Evolutionary conservation across 1,139 yeast species (phyloP), one percentile per base, ranked within the genome.

Genomic region (Candida gigantensis): DNA sequence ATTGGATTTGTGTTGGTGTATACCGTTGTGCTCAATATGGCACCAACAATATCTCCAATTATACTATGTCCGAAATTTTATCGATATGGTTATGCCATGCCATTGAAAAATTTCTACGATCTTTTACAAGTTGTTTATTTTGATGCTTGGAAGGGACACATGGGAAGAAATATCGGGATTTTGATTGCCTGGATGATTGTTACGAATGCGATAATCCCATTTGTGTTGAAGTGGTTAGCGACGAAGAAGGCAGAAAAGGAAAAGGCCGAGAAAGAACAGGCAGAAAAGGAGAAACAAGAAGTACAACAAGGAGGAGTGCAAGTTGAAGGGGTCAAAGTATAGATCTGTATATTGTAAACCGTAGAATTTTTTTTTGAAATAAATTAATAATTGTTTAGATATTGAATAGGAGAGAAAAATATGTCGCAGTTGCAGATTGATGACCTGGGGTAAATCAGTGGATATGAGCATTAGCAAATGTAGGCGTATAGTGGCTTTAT

Each of bases 31-130:
- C 30, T 55, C 14, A 77, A 76, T 49, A 60, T 76, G 26, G 57
- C 77, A 3, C 79, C 80, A 0, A 65, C 75, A 1, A 63, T 75
- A 34, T 55, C 74, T 1, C 76, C 80, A 0, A 60, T 74, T 30
- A 68, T 60, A 2, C 47, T 75, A 18, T 69, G 75, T 49, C 76
- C 77, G 2, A 39, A 37, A 1, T 63, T 77, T 47, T 77, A 60
- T 52, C 52, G 74, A 24, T 76, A 69, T 42, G 78, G 79, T 0
- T 74, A 75, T 48, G 79, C 75, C 2, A 59, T 74, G 56, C 82
- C 83, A 1, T 68, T 75, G 32, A 62, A 65, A 35, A 71, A 72
- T 45, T 64, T 74, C 1, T 65, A 70, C 43, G 74, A 73, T 34
- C 52, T 74, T 30, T 50, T 72, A 54, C 76, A 73, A 40, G 70